Evolutionary conservation across 306 rosid genomes (phyloP).

Genomic region (Lathyrus tuberosus): DNA sequence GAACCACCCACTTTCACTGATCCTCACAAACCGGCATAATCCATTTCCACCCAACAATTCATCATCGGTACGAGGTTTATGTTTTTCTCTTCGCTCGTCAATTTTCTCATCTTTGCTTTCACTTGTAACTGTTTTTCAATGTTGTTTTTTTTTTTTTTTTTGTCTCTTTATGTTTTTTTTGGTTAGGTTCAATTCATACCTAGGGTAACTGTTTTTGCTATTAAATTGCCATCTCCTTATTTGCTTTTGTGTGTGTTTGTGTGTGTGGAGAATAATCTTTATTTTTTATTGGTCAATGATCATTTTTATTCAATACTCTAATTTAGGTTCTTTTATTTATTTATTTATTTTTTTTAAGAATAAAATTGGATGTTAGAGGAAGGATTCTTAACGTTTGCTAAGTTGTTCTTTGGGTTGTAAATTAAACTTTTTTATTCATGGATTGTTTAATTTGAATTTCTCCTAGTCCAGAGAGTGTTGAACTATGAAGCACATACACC

Average conservation of each 20-base stretch:
- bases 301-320: constrained; percentile 13
- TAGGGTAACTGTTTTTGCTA: too few relatives aligned
- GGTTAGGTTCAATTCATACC: too few relatives aligned
- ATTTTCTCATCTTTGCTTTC: constrained; percentile 22
- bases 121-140: constrained; percentile 20
- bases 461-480: too few relatives aligned
- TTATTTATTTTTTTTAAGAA: neutral
- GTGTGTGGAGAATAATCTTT: neutral
- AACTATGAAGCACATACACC: too few relatives aligned
- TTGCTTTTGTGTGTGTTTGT: too few relatives aligned
- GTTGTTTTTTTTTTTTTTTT: constrained; percentile 37
- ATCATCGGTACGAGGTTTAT: constrained; percentile 30
- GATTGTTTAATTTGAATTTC: constrained; percentile 19
- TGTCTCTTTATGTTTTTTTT: too few relatives aligned
- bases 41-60: constrained; percentile 28
- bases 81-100: constrained; percentile 9
- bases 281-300: constrained; percentile 39
- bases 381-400: constrained; percentile 3
- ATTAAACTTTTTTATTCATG: constrained; percentile 6
- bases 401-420: neutral
- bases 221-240: neutral
- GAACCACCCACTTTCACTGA: constrained; percentile 15
- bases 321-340: constrained; percentile 17
- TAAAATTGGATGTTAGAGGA: too few relatives aligned
- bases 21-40: constrained; percentile 34